phyloP scores from a whole-genome alignment of 2,329 filamentous ascomycete genomes.

The Aspergillus sp. region DNA sequence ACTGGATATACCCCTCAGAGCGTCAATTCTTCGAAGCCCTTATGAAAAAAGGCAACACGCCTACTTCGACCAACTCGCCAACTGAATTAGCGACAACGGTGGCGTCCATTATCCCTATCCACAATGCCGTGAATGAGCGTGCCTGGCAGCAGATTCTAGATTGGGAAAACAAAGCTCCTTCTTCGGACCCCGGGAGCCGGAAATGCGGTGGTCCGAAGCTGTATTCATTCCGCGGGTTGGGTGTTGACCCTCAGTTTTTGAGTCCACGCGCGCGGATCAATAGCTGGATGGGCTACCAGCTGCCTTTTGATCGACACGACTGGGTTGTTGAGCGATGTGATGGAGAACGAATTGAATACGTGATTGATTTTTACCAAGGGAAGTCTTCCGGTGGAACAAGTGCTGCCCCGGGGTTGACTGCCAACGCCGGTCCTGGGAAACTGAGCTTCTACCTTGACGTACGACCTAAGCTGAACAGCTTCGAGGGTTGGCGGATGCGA shows the following conservation, averaged over 20 bases:
- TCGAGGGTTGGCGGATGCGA: slow-evolving; percentile 55
- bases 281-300: slow-evolving; percentile 75
- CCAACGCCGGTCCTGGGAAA: slow-evolving; percentile 31
- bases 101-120: slow-evolving; percentile 88
- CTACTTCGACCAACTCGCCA: slow-evolving; percentile 39
- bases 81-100: slow-evolving; percentile 61
- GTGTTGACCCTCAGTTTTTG: slow-evolving; percentile 48
- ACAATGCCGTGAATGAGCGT: slow-evolving; percentile 96
- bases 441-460: slow-evolving; percentile 61
- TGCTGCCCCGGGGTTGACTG: slow-evolving; percentile 20
- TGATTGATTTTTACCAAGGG: slow-evolving; percentile 96
- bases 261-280: slow-evolving; percentile 80
- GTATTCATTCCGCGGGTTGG: slow-evolving; percentile 69
- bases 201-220: slow-evolving; percentile 72
- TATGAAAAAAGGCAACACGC: slow-evolving; percentile 79
- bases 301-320: slow-evolving; percentile 92
- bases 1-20: slow-evolving; percentile 96
- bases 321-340: slow-evolving; percentile 95
- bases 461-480: slow-evolving; percentile 57
- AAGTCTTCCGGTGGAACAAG: slow-evolving; percentile 36
- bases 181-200: slow-evolving; percentile 51
- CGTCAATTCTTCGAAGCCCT: slow-evolving; percentile 98
- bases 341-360: slow-evolving; percentile 68
- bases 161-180: slow-evolving; percentile 69
- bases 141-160: slow-evolving; percentile 87